These are phyloP conservation scores for Hippophae tibetana DNA, from an alignment of 306 rosid species.

Conservation along the genomic window DNA sequence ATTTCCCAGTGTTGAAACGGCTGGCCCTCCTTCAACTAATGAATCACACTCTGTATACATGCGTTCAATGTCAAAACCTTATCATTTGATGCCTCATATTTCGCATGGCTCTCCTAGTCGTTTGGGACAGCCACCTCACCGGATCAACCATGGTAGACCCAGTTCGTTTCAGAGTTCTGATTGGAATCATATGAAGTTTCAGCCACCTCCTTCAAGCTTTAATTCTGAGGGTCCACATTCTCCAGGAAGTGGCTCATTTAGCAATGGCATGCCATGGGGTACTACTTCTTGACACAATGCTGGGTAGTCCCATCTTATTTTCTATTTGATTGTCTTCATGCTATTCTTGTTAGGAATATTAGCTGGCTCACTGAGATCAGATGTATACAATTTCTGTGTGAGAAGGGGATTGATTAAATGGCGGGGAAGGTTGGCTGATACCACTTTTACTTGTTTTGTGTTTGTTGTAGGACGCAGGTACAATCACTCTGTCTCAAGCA, in stretches of 20 bases:
- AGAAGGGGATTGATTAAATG: constrained; percentile 16
- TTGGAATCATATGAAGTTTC: constrained; percentile 74
- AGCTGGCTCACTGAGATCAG: neutral
- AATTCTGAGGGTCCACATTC: constrained; percentile 63
- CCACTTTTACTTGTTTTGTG: constrained; percentile 22
- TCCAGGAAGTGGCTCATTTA: constrained; percentile 62
- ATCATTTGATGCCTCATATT: constrained; percentile 61
- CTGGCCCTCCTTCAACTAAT: constrained; percentile 42
- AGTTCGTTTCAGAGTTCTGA: constrained; percentile 38
- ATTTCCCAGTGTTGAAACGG: constrained; percentile 57
- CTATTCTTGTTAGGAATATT: neutral
- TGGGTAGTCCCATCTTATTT: constrained; percentile 8
- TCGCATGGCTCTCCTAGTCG: constrained; percentile 86
- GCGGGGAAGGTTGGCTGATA: constrained; percentile 4
- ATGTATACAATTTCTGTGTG: constrained; percentile 5
- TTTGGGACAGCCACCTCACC: constrained; percentile 76
- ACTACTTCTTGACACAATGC: constrained; percentile 25
- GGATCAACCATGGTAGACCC: constrained; percentile 61
- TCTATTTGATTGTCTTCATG: constrained; percentile 5
- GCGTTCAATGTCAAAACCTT: constrained; percentile 52
- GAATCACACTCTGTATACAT: constrained; percentile 48
- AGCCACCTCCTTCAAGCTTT: constrained; percentile 54
- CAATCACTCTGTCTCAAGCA: constrained; percentile 65
- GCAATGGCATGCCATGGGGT: constrained; percentile 83
- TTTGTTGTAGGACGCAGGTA: constrained; percentile 65